phyloP scores from a whole-genome alignment of 257 asterid species.

The Lavandula angustifolia region DNA sequence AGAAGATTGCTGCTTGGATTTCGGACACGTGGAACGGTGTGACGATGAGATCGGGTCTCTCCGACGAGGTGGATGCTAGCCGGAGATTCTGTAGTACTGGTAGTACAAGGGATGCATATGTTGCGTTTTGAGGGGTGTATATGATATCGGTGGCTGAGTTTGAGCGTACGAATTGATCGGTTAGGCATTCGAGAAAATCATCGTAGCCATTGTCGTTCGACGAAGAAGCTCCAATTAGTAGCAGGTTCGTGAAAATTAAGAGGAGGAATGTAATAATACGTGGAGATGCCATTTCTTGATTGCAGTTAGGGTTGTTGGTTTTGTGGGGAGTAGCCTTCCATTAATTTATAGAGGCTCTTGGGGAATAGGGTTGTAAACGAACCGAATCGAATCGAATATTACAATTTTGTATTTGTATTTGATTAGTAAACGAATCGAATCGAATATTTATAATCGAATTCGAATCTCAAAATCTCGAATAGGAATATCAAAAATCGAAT shows the following conservation, averaged over 20 bases:
- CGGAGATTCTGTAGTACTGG: slow-evolving; percentile 22
- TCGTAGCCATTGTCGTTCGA: slow-evolving; percentile 9
- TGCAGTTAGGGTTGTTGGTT: too few species aligned
- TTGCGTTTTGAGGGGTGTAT: slow-evolving; percentile 31
- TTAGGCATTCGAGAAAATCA: slow-evolving; percentile 31
- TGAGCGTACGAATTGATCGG: neutral
- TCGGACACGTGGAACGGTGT: slow-evolving; percentile 41
- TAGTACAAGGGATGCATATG: slow-evolving; percentile 25
- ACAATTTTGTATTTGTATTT: too few species aligned
- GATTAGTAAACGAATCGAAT: too few species aligned
- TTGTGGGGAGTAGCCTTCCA: too few species aligned
- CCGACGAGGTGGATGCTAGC: neutral
- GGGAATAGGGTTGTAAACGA: too few species aligned
- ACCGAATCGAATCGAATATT: too few species aligned
- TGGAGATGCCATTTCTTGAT: neutral
- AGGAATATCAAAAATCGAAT: too few species aligned
- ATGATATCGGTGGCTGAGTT: slow-evolving; percentile 10
- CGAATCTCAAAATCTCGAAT: too few species aligned
- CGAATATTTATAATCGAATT: too few species aligned
- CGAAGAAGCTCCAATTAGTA: neutral
- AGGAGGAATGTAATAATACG: neutral
- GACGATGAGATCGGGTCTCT: slow-evolving; percentile 33
- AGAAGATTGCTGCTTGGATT: slow-evolving; percentile 36
- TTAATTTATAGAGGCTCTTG: too few species aligned
- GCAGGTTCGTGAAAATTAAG: neutral